Evolutionary conservation across 169 alveolate genomes (phyloP).

Genomic region (Hammondia hammondi): DNA sequence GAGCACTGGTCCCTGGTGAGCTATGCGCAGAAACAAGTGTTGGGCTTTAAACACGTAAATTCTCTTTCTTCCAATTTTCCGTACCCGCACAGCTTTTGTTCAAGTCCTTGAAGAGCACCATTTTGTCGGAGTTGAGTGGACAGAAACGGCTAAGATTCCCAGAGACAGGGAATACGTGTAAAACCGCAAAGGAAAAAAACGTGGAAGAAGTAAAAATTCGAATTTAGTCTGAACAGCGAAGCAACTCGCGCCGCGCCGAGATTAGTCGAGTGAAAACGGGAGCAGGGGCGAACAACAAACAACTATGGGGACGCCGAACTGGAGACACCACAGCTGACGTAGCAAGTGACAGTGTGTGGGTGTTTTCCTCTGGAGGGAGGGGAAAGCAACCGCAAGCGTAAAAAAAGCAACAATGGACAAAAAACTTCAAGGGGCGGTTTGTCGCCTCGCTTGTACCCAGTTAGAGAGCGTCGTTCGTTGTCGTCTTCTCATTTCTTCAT

Average conservation of each 20-base stretch:
- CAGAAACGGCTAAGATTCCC: not conserved
- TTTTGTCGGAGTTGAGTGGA: not conserved
- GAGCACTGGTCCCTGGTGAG: too few relatives aligned
- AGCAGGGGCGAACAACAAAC: not conserved
- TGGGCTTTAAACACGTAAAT: too few relatives aligned
- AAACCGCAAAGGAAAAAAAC: not conserved
- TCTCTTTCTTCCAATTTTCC: not conserved
- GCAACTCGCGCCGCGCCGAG: not conserved
- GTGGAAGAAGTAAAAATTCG: not conserved
- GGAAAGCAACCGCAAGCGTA: too few relatives aligned
- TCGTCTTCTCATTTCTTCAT: not conserved
- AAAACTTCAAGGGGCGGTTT: too few relatives aligned
- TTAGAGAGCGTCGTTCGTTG: too few relatives aligned
- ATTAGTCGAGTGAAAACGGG: not conserved
- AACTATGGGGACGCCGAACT: not conserved
- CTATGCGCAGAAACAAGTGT: too few relatives aligned
- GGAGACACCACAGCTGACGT: not conserved
- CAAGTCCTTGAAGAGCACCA: conserved; percentile 41
- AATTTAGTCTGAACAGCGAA: not conserved
- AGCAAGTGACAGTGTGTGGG: not conserved
- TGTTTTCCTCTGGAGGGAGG: too few relatives aligned
- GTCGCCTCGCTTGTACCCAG: too few relatives aligned
- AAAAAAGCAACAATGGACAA: too few relatives aligned
- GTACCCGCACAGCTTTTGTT: conserved; percentile 23
- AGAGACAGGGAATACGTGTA: not conserved